These are phyloP conservation scores for Stagonosporopsis rhizophila DNA, from an alignment of 2,329 filamentous ascomycete genomes.

Conservation along the genomic window DNA sequence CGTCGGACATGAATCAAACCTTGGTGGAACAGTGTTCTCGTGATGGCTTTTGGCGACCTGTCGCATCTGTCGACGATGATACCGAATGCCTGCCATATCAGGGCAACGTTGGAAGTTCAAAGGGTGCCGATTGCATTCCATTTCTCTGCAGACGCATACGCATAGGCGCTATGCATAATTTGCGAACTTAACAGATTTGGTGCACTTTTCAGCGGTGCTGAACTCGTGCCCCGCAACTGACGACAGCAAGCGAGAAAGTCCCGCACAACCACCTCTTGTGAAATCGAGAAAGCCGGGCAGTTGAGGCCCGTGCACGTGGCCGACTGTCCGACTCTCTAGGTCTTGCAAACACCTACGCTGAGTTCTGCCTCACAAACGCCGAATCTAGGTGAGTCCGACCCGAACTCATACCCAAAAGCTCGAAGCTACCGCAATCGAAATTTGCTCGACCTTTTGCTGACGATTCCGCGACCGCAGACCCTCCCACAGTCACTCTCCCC, in stretches of 20 bases:
- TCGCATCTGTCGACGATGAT: not conserved
- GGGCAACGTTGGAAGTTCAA: too few relatives aligned
- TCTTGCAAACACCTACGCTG: constrained; percentile 16
- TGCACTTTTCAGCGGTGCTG: not conserved
- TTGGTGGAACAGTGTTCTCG: not conserved
- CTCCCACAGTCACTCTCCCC: constrained; percentile 31
- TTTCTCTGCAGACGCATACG: not conserved
- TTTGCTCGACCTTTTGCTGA: constrained; percentile 27
- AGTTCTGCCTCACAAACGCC: constrained; percentile 37
- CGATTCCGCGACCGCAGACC: constrained; percentile 25
- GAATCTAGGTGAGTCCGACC: constrained; percentile 35
- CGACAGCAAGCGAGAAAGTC: constrained; percentile 23
- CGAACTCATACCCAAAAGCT: constrained; percentile 16
- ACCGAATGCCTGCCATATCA: not conserved
- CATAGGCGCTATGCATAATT: not conserved
- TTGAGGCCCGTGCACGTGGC: too few relatives aligned
- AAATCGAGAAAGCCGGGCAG: too few relatives aligned
- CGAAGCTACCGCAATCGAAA: constrained; percentile 14
- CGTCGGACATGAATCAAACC: not conserved
- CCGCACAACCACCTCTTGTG: constrained; percentile 17
- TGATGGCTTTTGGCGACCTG: not conserved
- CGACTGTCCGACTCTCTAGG: too few relatives aligned
- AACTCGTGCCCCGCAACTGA: constrained; percentile 20
- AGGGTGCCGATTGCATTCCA: not conserved
- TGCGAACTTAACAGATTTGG: not conserved